Conservation (phyloP, 2,329 filamentous ascomycete genomes). For the Neonectria sp. region DNA sequence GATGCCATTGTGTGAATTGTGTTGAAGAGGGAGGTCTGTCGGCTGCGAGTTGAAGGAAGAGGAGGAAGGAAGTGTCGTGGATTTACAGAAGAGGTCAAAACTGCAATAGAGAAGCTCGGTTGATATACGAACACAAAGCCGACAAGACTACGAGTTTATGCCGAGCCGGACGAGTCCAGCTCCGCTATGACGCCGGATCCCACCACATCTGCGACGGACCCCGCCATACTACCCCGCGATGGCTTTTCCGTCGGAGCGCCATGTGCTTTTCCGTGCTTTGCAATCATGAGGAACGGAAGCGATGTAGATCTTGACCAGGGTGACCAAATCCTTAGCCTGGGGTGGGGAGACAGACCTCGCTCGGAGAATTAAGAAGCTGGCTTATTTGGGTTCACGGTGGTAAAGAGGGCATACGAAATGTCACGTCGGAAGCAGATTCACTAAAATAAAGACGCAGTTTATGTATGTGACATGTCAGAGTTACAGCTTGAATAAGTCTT, state of each 20-base stretch:
- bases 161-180: neutral
- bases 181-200: slow-evolving; percentile 10
- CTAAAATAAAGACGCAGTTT: neutral
- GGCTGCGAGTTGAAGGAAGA: neutral
- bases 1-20: slow-evolving; percentile 59
- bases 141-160: slow-evolving; percentile 1
- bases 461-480: neutral
- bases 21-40: neutral
- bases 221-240: slow-evolving; percentile 9
- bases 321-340: neutral
- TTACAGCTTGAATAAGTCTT: slow-evolving; percentile 38
- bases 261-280: slow-evolving; percentile 13
- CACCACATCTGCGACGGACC: neutral
- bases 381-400: neutral
- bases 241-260: slow-evolving; percentile 30
- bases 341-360: no score
- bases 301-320: neutral
- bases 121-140: slow-evolving; percentile 22
- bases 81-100: slow-evolving; percentile 1
- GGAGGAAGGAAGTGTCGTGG: slow-evolving; percentile 3
- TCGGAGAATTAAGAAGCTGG: neutral
- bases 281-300: neutral
- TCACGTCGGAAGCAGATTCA: no score
- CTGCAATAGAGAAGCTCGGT: slow-evolving; percentile 15
- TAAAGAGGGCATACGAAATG: neutral